Conservation (phyloP, 1,284 basidiomycete species). For the Coriolopsis trogii region DNA sequence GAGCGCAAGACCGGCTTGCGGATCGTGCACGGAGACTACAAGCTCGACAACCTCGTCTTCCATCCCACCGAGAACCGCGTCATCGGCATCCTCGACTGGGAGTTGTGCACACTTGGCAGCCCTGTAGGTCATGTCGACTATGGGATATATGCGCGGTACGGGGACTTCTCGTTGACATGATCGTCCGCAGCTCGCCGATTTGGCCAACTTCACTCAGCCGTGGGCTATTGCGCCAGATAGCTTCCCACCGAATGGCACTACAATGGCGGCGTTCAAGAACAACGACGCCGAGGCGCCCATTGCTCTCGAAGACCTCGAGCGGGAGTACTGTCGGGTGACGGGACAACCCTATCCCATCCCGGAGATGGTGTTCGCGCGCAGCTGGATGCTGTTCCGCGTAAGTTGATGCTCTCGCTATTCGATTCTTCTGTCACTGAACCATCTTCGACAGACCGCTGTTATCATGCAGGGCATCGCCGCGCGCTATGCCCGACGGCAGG, state of each 20-base stretch:
- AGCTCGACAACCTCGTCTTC: constrained; percentile 95
- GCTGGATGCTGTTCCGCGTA: constrained; percentile 89
- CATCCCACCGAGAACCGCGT: constrained; percentile 91
- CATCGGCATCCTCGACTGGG: constrained; percentile 97
- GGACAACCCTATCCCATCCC: constrained; percentile 69
- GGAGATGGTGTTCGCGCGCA: constrained; percentile 78
- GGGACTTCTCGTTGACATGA: not conserved
- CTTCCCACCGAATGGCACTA: constrained; percentile 21
- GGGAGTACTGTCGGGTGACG: constrained; percentile 69
- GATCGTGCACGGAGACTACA: constrained; percentile 96
- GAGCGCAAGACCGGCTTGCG: constrained; percentile 72
- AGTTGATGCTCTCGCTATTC: constrained; percentile 30
- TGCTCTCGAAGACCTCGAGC: constrained; percentile 73
- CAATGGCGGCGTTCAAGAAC: constrained; percentile 62
- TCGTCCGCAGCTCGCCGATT: constrained; percentile 78
- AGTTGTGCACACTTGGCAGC: constrained; percentile 90
- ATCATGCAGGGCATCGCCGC: constrained; percentile 96
- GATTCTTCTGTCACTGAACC: not conserved
- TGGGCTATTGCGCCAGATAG: constrained; percentile 67
- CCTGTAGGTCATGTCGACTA: constrained; percentile 52
- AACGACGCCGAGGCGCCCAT: constrained; percentile 61
- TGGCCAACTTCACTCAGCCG: constrained; percentile 88
- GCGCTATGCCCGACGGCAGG: constrained; percentile 42
- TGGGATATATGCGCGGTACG: not conserved
- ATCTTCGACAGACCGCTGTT: constrained; percentile 64